phyloP scores from a whole-genome alignment of 768 basidiomycete species.

The Candolleomyces eurysporus region DNA sequence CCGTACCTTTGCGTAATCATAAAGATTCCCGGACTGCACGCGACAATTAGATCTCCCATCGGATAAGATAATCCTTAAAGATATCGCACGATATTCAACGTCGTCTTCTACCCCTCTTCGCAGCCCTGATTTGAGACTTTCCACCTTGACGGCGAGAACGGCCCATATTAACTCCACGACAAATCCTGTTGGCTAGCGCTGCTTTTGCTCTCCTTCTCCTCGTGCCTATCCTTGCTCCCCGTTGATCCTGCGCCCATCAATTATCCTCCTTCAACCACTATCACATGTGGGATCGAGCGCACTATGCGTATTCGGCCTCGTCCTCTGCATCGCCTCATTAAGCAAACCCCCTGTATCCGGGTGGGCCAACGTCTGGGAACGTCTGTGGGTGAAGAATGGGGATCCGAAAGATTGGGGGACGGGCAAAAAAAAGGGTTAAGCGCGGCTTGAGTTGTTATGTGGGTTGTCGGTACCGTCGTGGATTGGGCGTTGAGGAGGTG shows the following conservation, averaged over 20 bases:
- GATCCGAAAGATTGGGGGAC: constrained; percentile 45
- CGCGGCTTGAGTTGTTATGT: constrained; percentile 53
- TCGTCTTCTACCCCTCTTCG: too few relatives aligned
- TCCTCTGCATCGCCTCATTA: constrained; percentile 54
- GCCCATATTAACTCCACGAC: too few relatives aligned
- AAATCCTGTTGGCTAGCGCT: constrained; percentile 39
- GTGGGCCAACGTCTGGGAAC: constrained; percentile 65
- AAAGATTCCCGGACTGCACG: too few relatives aligned
- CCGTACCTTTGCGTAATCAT: too few relatives aligned
- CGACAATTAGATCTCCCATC: too few relatives aligned
- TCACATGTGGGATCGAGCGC: constrained; percentile 54
- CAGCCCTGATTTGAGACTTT: too few relatives aligned
- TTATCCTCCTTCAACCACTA: constrained; percentile 40
- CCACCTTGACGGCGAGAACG: too few relatives aligned
- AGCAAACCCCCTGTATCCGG: constrained; percentile 36
- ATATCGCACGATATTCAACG: too few relatives aligned
- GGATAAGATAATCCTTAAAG: too few relatives aligned
- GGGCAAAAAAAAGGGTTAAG: constrained; percentile 55
- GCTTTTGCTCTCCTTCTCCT: constrained; percentile 33
- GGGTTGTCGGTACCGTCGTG: constrained; percentile 40
- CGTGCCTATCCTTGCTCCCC: constrained; percentile 34
- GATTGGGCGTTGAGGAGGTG: constrained; percentile 55
- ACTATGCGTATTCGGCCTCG: constrained; percentile 56
- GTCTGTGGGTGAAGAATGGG: constrained; percentile 50
- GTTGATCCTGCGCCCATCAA: constrained; percentile 43